Evolutionary conservation across 2,329 filamentous ascomycete genomes (phyloP).

Genomic region (Lachnellula suecica): DNA sequence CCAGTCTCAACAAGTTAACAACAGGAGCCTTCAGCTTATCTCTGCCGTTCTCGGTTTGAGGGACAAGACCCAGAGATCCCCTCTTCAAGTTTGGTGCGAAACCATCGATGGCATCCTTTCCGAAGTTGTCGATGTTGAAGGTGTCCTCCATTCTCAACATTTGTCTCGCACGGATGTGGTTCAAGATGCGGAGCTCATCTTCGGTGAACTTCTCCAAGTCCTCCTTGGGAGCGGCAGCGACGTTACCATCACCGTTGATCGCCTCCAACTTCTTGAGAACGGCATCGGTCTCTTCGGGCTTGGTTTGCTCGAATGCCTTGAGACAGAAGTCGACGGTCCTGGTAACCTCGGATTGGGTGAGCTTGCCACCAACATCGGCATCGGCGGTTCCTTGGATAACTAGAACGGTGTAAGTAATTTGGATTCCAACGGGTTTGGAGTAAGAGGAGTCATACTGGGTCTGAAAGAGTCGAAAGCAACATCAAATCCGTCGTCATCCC

Average conservation of each 20-base stretch:
- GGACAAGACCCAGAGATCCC: conserved; percentile 26
- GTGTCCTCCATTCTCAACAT: conserved; percentile 34
- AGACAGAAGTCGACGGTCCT: conserved; percentile 36
- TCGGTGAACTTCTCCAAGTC: conserved; percentile 3
- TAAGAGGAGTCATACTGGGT: background rate
- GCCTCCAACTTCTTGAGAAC: conserved; percentile 2
- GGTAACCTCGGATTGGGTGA: conserved; percentile 32
- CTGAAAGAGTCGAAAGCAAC: conserved; percentile 36
- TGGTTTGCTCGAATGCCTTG: conserved; percentile 28
- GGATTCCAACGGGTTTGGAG: background rate
- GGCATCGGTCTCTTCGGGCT: conserved; percentile 4
- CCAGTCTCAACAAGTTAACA: background rate
- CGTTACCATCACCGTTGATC: background rate
- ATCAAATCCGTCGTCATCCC: conserved; percentile 43
- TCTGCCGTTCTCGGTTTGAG: background rate
- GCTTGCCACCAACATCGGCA: conserved; percentile 21
- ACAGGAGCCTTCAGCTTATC: background rate
- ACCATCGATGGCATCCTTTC: conserved; percentile 30
- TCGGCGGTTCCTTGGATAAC: conserved; percentile 40
- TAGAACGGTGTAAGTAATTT: conserved; percentile 13
- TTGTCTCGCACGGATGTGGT: conserved; percentile 31
- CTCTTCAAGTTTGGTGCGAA: conserved; percentile 24
- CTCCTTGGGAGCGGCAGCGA: too few relatives aligned
- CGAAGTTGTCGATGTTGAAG: conserved; percentile 35
- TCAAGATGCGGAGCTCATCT: conserved; percentile 20